These are phyloP conservation scores for Casuarina cunninghamiana DNA, from an alignment of 306 rosid genomes.

Conservation along the genomic window DNA sequence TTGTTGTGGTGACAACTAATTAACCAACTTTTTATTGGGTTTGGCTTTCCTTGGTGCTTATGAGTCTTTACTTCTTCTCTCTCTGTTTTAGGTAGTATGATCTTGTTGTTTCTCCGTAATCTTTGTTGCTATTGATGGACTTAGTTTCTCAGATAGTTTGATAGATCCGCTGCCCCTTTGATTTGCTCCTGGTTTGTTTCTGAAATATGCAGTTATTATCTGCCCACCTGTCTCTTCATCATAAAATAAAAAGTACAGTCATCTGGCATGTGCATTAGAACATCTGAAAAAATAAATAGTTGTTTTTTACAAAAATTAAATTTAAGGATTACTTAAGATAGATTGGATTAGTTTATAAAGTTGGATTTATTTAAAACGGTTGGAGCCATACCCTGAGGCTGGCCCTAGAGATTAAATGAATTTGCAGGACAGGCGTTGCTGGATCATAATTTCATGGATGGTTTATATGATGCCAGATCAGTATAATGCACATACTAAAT, in stretches of 20 bases:
- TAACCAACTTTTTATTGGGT: neutral
- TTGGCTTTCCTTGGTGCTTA: neutral
- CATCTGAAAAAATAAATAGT: neutral
- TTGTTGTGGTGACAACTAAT: neutral
- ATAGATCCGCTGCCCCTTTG: neutral
- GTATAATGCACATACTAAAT: neutral
- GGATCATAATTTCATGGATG: neutral
- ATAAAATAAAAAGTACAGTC: neutral
- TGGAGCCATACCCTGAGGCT: neutral
- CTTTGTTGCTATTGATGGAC: conserved; percentile 1
- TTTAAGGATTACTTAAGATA: neutral
- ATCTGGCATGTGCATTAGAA: neutral
- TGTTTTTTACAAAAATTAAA: neutral
- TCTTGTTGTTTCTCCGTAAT: neutral
- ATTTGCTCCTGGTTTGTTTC: neutral
- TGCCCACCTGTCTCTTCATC: neutral
- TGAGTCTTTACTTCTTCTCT: too few species aligned
- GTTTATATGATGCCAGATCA: neutral
- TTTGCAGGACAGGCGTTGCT: neutral
- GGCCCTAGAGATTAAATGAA: neutral
- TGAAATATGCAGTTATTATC: neutral
- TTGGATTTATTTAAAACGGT: neutral
- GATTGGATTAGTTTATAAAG: neutral
- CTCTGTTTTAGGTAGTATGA: neutral
- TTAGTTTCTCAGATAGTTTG: neutral